A percentile compares a stretch with the other conserved stretches of the same genome.
phyloP scores from a whole-genome alignment of 2,329 filamentous ascomycete genomes.

The Fusarium odoratissimum region DNA sequence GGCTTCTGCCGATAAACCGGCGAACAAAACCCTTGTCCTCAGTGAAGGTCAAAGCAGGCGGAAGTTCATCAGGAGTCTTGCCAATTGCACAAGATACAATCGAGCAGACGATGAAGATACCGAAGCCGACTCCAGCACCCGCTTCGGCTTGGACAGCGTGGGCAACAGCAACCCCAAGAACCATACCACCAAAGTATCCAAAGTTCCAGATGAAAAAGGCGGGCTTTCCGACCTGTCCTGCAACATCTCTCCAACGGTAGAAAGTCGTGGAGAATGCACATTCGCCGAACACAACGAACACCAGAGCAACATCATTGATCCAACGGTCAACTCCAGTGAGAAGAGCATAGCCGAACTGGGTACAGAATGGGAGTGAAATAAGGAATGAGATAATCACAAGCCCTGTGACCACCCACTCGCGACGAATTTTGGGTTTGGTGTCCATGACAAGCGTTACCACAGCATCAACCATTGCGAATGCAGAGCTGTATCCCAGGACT shows the following conservation, averaged over 20 bases:
- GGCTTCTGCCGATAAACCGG: slow-evolving; percentile 47
- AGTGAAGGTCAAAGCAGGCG: slow-evolving; percentile 58
- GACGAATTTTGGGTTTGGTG: slow-evolving; percentile 52
- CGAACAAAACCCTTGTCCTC: slow-evolving; percentile 49
- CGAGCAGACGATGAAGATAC: slow-evolving; percentile 59
- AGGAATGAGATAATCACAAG: slow-evolving; percentile 63
- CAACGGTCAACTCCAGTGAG: slow-evolving; percentile 66
- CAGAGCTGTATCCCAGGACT: slow-evolving; percentile 67
- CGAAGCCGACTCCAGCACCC: slow-evolving; percentile 64
- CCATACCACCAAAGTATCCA: slow-evolving; percentile 64
- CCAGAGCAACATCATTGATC: slow-evolving; percentile 65
- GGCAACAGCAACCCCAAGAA: slow-evolving; percentile 62
- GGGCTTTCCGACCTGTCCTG: slow-evolving; percentile 56
- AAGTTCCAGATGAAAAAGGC: slow-evolving; percentile 60
- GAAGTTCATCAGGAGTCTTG: slow-evolving; percentile 53
- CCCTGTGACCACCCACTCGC: slow-evolving; percentile 60
- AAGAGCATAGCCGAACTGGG: slow-evolving; percentile 67
- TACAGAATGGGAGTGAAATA: slow-evolving; percentile 67
- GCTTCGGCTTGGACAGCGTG: slow-evolving; percentile 58
- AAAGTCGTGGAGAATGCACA: slow-evolving; percentile 64
- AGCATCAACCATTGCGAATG: slow-evolving; percentile 70
- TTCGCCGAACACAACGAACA: slow-evolving; percentile 66
- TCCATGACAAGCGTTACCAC: slow-evolving; percentile 66
- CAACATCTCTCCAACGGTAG: slow-evolving; percentile 63
- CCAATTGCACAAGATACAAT: slow-evolving; percentile 55